Evolutionary conservation across 139 green algal genomes (phyloP), one percentile per base, ranked within the genome.

Genomic region (Volvox africanus): DNA sequence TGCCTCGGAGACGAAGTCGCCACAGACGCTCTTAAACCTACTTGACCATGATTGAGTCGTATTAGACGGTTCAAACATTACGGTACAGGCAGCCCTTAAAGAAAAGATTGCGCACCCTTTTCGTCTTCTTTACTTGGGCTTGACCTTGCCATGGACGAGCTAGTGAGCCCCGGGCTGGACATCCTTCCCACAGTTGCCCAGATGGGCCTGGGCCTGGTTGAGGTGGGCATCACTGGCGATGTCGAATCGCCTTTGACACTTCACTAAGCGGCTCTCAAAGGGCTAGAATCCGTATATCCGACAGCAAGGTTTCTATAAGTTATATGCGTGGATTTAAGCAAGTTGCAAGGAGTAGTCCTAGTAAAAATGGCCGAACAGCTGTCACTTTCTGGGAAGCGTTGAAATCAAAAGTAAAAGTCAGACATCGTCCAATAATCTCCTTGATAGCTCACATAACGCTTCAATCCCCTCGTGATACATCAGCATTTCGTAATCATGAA

Each of bases 1-100:
- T 77, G 61, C 2, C 81, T 28, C 13, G 81, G 81, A 21, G 81
- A 87, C 17, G 81, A 87, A 9, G 80, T 68, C 18, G 79, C 79
- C 37, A 62, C 50, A 22, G 79, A 32, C 19, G 78, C 79, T n/a
- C 79, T 33, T n/a, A 84, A 6, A 33, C 79, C 79, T 84, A 50
- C 28, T n/a, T n/a, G n/a, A n/a, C n/a, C 1, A 55, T 35, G 71
- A 73, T 73, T 73, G 65, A 28, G 65, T 24, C 21, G 21, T 73
- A 73, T 30, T 73, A 73, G 65, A 16, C 21, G 11, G 24, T 16
- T 30, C 71, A 79, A 6, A 79, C 26, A 82, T 14, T 82, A 28
- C 16, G 32, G 1, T 28, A 82, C 32, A 82, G 32, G 9, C 76
- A 61, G 76, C 9, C 9, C 0, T 55, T 20, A 82, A 3, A 24